Percentiles rank a stretch among this genome's conserved stretches.
Evolutionary conservation across 495 filamentous ascomycete genomes (phyloP).

Genomic region (Penicillium egyptiacum): DNA sequence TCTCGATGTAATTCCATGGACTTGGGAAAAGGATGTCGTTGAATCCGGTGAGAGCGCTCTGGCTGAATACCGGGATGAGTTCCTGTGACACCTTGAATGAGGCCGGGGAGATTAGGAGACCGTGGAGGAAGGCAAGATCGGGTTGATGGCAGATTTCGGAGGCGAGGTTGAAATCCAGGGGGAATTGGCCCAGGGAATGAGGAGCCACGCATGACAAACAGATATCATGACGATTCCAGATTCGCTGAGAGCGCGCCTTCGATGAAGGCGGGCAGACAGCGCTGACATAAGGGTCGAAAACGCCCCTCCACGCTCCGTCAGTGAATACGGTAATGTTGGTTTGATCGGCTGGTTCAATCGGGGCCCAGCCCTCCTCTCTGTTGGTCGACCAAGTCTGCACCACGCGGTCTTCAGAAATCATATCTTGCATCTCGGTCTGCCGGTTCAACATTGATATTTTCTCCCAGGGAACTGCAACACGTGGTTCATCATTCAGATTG

Average conservation of each 20-base stretch:
- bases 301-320: slow-evolving; percentile 42
- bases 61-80: slow-evolving; percentile 71
- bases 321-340: slow-evolving; percentile 51
- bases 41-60: slow-evolving; percentile 62
- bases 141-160: slow-evolving; percentile 76
- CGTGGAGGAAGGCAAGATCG: slow-evolving; percentile 71
- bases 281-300: slow-evolving; percentile 51
- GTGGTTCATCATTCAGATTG: slow-evolving; percentile 76
- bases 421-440: slow-evolving; percentile 31
- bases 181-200: slow-evolving; percentile 68
- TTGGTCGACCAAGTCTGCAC: slow-evolving; percentile 37
- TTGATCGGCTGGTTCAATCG: slow-evolving; percentile 45
- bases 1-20: slow-evolving; percentile 53
- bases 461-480: slow-evolving; percentile 69
- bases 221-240: slow-evolving; percentile 51
- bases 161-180: slow-evolving; percentile 62
- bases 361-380: slow-evolving; percentile 40
- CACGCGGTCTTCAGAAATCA: slow-evolving; percentile 23
- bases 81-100: slow-evolving; percentile 61
- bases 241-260: slow-evolving; percentile 45
- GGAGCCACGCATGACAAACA: slow-evolving; percentile 63
- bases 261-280: slow-evolving; percentile 59
- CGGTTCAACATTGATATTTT: slow-evolving; percentile 44
- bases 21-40: slow-evolving; percentile 50
- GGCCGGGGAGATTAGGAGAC: slow-evolving; percentile 65